Conservation (phyloP, 1,139 yeast species). For the Yamadazyma kanchanaburiensis region DNA sequence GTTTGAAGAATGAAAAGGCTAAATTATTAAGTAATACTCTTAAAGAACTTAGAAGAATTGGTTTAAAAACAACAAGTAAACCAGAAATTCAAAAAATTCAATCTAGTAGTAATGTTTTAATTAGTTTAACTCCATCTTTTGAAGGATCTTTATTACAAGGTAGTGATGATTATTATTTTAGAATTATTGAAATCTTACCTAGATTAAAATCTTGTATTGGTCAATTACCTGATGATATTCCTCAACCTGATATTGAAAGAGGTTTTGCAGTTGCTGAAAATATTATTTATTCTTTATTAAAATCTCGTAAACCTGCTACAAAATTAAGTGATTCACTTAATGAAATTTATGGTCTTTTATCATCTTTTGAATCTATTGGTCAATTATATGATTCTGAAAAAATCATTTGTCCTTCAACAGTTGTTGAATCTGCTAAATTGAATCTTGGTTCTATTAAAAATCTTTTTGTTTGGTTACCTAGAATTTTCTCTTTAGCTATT, state of each 20-base stretch:
- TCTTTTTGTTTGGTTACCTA: conserved; percentile 42
- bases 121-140: conserved; percentile 54
- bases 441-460: conserved; percentile 17
- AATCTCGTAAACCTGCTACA: conserved; percentile 45
- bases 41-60: conserved; percentile 70
- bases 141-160: conserved; percentile 33
- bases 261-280: conserved; percentile 83
- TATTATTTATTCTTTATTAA: conserved; percentile 52
- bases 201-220: conserved; percentile 66
- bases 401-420: conserved; percentile 14
- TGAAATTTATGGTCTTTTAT: conserved; percentile 3
- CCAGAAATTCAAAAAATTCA: conserved; percentile 63
- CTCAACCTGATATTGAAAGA: conserved; percentile 68
- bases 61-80: conserved; percentile 64
- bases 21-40: conserved; percentile 74
- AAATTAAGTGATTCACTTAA: conserved; percentile 20
- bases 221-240: conserved; percentile 68
- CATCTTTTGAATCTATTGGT: conserved; percentile 9
- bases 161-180: conserved; percentile 60
- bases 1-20: conserved; percentile 76
- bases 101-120: conserved; percentile 57
- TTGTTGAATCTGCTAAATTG: conserved; percentile 14
- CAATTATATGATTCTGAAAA: conserved; percentile 11
- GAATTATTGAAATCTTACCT: conserved; percentile 77
- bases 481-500: conserved; percentile 46